Conservation (phyloP, 495 filamentous ascomycete genomes). For the Wilcoxina mikolae region DNA sequence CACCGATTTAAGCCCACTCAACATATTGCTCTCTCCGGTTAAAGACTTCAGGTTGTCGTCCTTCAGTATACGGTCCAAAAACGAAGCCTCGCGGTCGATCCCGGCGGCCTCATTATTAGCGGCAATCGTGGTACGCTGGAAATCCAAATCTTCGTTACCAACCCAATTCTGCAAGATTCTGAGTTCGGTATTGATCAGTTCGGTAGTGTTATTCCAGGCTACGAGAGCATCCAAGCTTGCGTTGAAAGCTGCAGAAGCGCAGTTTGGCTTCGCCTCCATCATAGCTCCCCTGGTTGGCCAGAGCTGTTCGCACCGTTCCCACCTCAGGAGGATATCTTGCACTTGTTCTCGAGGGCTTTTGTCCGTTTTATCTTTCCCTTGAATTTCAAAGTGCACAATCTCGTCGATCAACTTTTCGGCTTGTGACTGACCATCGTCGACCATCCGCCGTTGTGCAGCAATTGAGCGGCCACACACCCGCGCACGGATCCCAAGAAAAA, state of each 20-base stretch:
- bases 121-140: conserved; percentile 44
- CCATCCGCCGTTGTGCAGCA: conserved; percentile 62
- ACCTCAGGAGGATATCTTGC: conserved; percentile 69
- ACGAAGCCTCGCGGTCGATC: conserved; percentile 74
- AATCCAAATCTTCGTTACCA: conserved; percentile 88
- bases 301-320: conserved; percentile 69
- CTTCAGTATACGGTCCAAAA: conserved; percentile 94
- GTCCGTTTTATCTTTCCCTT: conserved; percentile 80
- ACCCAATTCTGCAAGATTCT: conserved; percentile 87
- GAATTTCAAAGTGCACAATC: conserved; percentile 82
- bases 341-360: conserved; percentile 78
- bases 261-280: conserved; percentile 52
- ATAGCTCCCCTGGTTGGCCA: conserved; percentile 69
- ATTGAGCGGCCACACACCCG: conserved; percentile 69
- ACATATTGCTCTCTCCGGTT: conserved; percentile 72
- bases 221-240: conserved; percentile 76
- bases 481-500: conserved; percentile 80
- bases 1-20: conserved; percentile 64
- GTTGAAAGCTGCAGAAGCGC: conserved; percentile 55
- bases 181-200: conserved; percentile 89
- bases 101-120: conserved; percentile 44
- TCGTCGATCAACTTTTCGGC: conserved; percentile 63
- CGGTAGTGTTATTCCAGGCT: conserved; percentile 95
- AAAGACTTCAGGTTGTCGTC: conserved; percentile 88
- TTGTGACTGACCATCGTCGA: conserved; percentile 60